Conservation (phyloP, 805 yeast genomes). For the Ogataea zsoltii region DNA sequence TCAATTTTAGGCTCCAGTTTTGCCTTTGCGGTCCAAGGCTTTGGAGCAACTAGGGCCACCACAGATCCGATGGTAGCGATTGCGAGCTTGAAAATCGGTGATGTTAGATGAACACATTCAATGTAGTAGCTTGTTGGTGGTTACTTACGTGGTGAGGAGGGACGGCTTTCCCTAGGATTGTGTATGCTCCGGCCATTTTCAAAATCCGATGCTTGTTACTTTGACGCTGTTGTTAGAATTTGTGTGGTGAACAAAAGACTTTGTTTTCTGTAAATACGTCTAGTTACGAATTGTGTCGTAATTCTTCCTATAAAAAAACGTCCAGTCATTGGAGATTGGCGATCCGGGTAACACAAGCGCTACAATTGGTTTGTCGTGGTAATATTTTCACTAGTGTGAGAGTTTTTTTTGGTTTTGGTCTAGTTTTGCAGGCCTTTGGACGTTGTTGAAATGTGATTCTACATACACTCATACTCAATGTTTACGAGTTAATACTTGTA, state of each 20-base stretch:
- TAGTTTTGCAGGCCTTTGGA: no score
- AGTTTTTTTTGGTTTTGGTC: no score
- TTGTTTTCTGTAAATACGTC: no score
- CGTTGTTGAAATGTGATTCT: no score
- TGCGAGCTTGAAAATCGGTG: conserved; percentile 50
- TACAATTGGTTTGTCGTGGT: no score
- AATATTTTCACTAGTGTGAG: no score
- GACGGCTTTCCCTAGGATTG: conserved; percentile 79
- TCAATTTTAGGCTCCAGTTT: conserved; percentile 65
- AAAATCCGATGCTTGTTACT: neutral
- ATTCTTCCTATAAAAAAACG: no score
- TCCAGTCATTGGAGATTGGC: no score
- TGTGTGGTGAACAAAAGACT: no score
- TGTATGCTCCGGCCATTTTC: conserved; percentile 80
- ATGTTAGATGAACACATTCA: conserved; percentile 2
- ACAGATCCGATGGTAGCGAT: conserved; percentile 77
- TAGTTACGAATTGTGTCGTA: no score
- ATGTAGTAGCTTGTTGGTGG: neutral
- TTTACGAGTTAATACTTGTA: neutral
- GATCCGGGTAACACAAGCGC: no score
- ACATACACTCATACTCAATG: no score
- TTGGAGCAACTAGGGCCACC: conserved; percentile 62
- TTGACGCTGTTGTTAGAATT: neutral
- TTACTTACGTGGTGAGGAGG: conserved; percentile 73
- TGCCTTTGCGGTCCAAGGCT: conserved; percentile 68